Conservation (phyloP, 2,329 filamentous ascomycete genomes). For the Alternaria consortialis region DNA sequence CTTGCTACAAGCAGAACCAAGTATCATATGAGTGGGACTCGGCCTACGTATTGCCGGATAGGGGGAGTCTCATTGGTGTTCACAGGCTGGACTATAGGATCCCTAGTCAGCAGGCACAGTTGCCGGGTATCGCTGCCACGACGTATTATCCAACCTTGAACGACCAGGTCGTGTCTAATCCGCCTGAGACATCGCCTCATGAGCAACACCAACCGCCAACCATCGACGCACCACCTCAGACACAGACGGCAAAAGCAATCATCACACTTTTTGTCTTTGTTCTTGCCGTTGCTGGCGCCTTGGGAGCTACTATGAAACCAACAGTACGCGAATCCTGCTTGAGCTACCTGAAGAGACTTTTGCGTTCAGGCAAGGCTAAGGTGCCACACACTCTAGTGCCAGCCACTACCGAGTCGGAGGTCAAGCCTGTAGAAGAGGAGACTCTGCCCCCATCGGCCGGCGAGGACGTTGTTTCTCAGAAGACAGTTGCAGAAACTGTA, state of each 20-base stretch:
- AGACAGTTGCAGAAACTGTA: constrained; percentile 5
- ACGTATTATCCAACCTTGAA: constrained; percentile 31
- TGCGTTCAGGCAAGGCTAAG: constrained; percentile 20
- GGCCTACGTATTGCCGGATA: constrained; percentile 40
- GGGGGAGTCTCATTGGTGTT: constrained; percentile 51
- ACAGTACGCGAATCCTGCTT: constrained; percentile 20
- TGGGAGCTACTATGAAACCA: constrained; percentile 24
- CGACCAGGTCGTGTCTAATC: constrained; percentile 30
- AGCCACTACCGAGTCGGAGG: constrained; percentile 11
- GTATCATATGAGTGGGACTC: constrained; percentile 38
- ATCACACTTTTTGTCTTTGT: constrained; percentile 17
- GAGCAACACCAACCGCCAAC: constrained; percentile 23
- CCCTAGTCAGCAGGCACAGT: constrained; percentile 29
- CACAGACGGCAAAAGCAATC: constrained; percentile 24
- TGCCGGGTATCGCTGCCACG: constrained; percentile 40
- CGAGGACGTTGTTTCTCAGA: constrained; percentile 13
- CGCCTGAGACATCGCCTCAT: constrained; percentile 31
- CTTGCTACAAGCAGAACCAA: constrained; percentile 60
- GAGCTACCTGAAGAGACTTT: constrained; percentile 26
- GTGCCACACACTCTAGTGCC: constrained; percentile 17
- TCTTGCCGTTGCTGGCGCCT: constrained; percentile 17
- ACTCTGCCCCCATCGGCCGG: constrained; percentile 1
- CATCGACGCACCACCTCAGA: constrained; percentile 32
- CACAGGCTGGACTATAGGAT: constrained; percentile 46
- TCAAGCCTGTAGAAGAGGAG: constrained; percentile 12